These are phyloP conservation scores for Exophiala dermatitidis DNA, from an alignment of 2,329 filamentous ascomycete species.

Conservation along the genomic window DNA sequence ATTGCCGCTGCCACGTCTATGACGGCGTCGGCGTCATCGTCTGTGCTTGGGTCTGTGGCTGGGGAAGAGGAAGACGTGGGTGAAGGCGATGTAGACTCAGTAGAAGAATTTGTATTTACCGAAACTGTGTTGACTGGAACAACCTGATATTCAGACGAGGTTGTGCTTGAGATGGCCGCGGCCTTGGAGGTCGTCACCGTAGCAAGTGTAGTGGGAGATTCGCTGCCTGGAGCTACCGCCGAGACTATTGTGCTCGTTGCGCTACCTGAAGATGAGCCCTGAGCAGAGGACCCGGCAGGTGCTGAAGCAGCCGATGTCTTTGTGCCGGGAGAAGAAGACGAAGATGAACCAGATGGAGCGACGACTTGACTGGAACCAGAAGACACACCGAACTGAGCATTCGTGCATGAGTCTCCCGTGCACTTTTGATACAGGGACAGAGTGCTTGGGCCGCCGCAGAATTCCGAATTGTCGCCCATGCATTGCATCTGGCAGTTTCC, in stretches of 20 bases:
- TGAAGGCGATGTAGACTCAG: conserved; percentile 1
- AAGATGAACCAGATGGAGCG: conserved; percentile 4
- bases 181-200: conserved; percentile 11
- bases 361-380: conserved; percentile 1
- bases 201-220: conserved; percentile 12
- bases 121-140: conserved; percentile 7
- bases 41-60: neutral
- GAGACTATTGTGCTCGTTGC: neutral
- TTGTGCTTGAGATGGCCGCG: neutral
- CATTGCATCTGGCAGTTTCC: conserved; percentile 28
- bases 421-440: conserved; percentile 30
- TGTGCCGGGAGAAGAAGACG: neutral
- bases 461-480: conserved; percentile 25
- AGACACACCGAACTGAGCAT: conserved; percentile 13
- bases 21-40: neutral
- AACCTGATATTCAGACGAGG: neutral
- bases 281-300: neutral
- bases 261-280: neutral
- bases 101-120: conserved; percentile 15
- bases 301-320: neutral
- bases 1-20: neutral
- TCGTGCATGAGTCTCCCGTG: conserved; percentile 20
- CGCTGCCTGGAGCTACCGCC: neutral
- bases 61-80: neutral
- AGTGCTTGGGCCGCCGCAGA: conserved; percentile 26